Base-by-base conservation (phyloP, 1,284 basidiomycete species). In the Pseudozyma sp. region DNA sequence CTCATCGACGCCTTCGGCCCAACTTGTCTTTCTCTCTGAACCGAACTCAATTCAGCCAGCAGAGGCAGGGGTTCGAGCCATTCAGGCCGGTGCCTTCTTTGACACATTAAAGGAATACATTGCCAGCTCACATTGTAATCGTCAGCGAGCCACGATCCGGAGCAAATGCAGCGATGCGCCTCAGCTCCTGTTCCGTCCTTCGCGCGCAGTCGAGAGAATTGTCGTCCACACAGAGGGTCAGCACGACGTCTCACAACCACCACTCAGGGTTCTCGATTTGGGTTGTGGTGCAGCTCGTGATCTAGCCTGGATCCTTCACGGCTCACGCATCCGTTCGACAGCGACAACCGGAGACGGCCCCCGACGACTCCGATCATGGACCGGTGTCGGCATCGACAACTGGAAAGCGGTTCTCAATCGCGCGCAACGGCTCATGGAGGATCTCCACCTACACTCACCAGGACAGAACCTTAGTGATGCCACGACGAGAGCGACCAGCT, bases 201-300 rank as follows among this genome's bases (percentile, higher is more conserved):
- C 72, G 0, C 53, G 58, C 25, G 72, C 72, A 12, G 67, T 75
- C 1, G 47, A 47, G 16, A 38, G 66, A 40, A 60, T 48, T 1
- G 62, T 74, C 0, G 18, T 50, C 34, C 16, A 36, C 2, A 45
- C 65, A 1, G 68, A 70, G 31, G 38, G 45, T 11, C 8, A 38
- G 12, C 11, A n/a, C 8, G 25, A 18, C 9, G 5, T 19, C 7
- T 9, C 21, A 21, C 10, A 31, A 6, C 31, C 25, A 18, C 11
- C 55, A 11, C 34, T 60, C 25, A 52, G 56, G 36, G 59, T 70
- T 36, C 51, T 75, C 1, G 72, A 75, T 21, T 45, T 75, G 18
- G 72, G 72, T 13, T 75, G 72, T 44, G 72, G 72, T 0, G 67
- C 72, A 21, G 72, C 63, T 4, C 52, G 72, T 1, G 72, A 75